These are phyloP conservation scores for Begonia fuchsioides DNA, from an alignment of 306 rosid genomes.

Conservation along the genomic window DNA sequence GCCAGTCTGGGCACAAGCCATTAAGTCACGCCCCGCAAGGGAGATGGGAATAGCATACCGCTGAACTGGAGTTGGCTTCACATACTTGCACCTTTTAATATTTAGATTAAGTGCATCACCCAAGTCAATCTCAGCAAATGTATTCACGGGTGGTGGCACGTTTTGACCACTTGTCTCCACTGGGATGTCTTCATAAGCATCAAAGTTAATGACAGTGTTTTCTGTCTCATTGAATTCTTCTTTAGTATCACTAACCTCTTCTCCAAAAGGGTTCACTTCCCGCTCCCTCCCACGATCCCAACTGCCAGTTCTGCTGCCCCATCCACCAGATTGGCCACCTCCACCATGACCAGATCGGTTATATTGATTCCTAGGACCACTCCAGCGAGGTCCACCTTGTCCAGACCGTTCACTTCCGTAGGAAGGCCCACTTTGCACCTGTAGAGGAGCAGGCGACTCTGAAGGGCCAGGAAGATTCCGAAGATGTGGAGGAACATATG, in stretches of 20 bases:
- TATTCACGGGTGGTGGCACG: constrained; percentile 61
- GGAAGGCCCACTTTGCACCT: constrained; percentile 21
- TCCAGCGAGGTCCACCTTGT: constrained; percentile 30
- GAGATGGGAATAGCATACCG: constrained; percentile 79
- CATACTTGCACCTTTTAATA: constrained; percentile 70
- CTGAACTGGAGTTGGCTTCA: constrained; percentile 79
- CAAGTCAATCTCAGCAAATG: constrained; percentile 81
- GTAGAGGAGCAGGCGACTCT: constrained; percentile 32
- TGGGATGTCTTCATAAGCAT: constrained; percentile 79
- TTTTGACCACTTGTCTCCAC: constrained; percentile 73
- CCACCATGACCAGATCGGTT: constrained; percentile 34
- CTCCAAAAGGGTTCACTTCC: constrained; percentile 61
- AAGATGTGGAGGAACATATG: constrained; percentile 85
- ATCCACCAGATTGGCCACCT: constrained; percentile 31
- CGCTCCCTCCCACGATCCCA: constrained; percentile 58
- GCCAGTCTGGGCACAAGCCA: constrained; percentile 82
- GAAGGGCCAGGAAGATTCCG: constrained; percentile 41
- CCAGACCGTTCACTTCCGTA: constrained; percentile 24
- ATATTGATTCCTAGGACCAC: constrained; percentile 31
- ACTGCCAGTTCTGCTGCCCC: constrained; percentile 42
- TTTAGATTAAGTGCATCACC: constrained; percentile 65
- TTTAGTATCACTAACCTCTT: constrained; percentile 35
- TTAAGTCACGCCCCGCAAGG: constrained; percentile 62
- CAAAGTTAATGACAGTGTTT: constrained; percentile 55
- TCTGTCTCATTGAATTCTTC: constrained; percentile 33